Conservation (phyloP, 2,329 filamentous ascomycete species). For the Microthyrium microscopicum region DNA sequence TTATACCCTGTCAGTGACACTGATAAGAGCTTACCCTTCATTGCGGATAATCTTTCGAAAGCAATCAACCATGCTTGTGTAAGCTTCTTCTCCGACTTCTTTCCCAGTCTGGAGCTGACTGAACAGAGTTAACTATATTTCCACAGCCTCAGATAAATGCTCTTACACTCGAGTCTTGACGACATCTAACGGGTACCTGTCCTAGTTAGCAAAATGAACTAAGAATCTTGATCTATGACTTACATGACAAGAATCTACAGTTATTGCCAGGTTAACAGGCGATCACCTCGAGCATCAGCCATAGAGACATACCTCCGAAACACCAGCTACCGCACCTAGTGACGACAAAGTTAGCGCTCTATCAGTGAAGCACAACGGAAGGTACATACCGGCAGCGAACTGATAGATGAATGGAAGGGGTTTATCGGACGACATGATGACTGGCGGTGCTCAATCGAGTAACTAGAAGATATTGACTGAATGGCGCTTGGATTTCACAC, state of each 20-base stretch:
- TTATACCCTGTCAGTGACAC: neutral
- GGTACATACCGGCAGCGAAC: slow-evolving; percentile 65
- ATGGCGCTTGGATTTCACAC: too few species aligned
- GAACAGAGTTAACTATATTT: slow-evolving; percentile 6
- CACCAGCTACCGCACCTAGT: slow-evolving; percentile 79
- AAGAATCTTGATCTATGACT: slow-evolving; percentile 16
- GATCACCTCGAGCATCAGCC: neutral
- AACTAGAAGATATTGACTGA: too few species aligned
- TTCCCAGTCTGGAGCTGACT: slow-evolving; percentile 76
- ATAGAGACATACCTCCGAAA: slow-evolving; percentile 64
- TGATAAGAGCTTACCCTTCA: slow-evolving; percentile 55
- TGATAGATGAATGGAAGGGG: slow-evolving; percentile 87
- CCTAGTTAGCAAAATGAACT: slow-evolving; percentile 9
- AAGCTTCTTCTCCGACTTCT: slow-evolving; percentile 59
- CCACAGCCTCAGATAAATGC: slow-evolving; percentile 10
- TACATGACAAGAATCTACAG: slow-evolving; percentile 74
- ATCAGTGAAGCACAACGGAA: slow-evolving; percentile 15
- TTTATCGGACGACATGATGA: slow-evolving; percentile 38
- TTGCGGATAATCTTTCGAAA: slow-evolving; percentile 93
- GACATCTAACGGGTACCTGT: slow-evolving; percentile 94
- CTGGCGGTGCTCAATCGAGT: too few species aligned
- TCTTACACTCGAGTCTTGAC: slow-evolving; percentile 92
- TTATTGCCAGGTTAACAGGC: slow-evolving; percentile 8
- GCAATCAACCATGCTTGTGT: slow-evolving; percentile 97
- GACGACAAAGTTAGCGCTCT: slow-evolving; percentile 15